Conservation (phyloP, 208 protist genomes). For the Leishmania tarentolae region DNA sequence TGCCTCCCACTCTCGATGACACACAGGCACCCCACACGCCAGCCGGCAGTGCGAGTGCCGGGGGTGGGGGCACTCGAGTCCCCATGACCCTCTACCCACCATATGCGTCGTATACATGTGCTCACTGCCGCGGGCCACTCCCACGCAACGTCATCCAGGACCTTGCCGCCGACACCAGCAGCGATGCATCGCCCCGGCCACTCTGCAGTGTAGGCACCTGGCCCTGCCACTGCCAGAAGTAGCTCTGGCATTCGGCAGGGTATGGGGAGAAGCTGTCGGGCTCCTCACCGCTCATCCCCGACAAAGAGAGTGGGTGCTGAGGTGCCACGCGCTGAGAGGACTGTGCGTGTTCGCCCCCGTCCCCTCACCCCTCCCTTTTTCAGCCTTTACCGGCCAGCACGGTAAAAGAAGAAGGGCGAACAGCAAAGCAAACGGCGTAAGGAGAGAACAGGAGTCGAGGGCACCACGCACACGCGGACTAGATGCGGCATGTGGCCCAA, state of each 20-base stretch:
- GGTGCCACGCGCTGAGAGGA: not conserved
- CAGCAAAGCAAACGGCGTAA: not conserved
- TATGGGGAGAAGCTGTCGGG: not conserved
- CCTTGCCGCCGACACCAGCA: not conserved
- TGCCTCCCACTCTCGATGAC: too few relatives aligned
- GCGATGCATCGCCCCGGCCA: not conserved
- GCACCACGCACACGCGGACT: not conserved
- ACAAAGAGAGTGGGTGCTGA: not conserved
- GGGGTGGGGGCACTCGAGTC: too few relatives aligned
- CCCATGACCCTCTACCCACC: not conserved
- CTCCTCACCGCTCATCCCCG: too few relatives aligned
- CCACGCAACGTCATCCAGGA: not conserved
- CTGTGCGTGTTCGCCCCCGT: too few relatives aligned
- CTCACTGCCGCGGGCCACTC: not conserved
- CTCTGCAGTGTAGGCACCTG: not conserved
- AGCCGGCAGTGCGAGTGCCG: too few relatives aligned
- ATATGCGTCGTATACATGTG: not conserved
- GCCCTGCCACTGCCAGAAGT: not conserved
- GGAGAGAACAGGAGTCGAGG: not conserved
- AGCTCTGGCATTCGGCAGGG: not conserved
- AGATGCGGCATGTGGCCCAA: not conserved
- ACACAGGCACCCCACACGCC: too few relatives aligned
- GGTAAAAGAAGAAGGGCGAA: not conserved
- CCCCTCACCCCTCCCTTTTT: too few relatives aligned
- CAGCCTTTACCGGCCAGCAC: not conserved